Conservation (phyloP, 1,284 basidiomycete species). For the Ustilago shanxiensis region DNA sequence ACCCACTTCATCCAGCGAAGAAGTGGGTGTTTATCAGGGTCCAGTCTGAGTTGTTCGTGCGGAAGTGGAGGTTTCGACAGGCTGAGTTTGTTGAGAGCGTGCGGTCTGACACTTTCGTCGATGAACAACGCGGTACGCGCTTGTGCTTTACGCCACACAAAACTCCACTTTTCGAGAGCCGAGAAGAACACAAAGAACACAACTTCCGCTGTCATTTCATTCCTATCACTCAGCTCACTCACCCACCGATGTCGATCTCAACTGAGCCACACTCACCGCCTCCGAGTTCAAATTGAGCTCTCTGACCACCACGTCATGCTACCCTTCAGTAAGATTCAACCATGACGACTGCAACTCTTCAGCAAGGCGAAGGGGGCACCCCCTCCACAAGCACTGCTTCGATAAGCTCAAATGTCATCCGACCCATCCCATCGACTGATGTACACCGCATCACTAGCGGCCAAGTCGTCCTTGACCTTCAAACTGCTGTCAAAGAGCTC, state of each 20-base stretch:
- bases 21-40: neutral
- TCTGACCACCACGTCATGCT: neutral
- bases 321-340: neutral
- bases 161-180: constrained; percentile 10
- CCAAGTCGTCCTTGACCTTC: constrained; percentile 93
- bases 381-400: neutral
- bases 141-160: constrained; percentile 33
- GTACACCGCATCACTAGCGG: constrained; percentile 80
- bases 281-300: neutral
- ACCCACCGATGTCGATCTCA: neutral
- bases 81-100: neutral
- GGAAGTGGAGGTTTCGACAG: constrained; percentile 2
- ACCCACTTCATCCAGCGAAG: neutral
- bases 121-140: constrained; percentile 23
- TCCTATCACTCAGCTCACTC: neutral
- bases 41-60: no score
- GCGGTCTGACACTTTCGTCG: constrained; percentile 10
- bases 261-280: constrained; percentile 9
- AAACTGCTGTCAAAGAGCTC: constrained; percentile 92
- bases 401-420: constrained; percentile 32
- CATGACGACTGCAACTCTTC: constrained; percentile 1
- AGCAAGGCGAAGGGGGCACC: neutral
- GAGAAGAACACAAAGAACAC: no score
- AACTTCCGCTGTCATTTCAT: constrained; percentile 3
- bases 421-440: constrained; percentile 53